phyloP scores from a whole-genome alignment of 768 basidiomycete genomes.

The Crepidotus variabilis region DNA sequence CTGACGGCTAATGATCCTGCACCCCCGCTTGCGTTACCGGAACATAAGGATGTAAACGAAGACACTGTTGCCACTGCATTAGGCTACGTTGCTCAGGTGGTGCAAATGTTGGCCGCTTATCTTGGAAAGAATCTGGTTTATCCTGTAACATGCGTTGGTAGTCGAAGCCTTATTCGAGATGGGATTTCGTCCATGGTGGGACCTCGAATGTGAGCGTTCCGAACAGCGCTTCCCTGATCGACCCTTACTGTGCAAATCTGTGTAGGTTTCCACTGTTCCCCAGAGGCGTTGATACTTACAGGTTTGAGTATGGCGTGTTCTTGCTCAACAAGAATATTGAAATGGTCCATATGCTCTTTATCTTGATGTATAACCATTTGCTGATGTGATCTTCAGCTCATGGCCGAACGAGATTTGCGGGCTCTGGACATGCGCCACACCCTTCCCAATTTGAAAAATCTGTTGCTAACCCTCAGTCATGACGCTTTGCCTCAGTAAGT shows the following conservation, averaged over 20 bases:
- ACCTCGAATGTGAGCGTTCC: constrained; percentile 73
- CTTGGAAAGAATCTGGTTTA: constrained; percentile 76
- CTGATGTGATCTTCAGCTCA: constrained; percentile 56
- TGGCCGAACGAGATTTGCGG: constrained; percentile 85
- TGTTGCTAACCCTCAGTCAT: constrained; percentile 80
- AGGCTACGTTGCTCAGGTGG: constrained; percentile 85
- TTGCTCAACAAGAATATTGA: constrained; percentile 97
- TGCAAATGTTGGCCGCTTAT: constrained; percentile 80
- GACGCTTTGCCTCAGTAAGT: constrained; percentile 55
- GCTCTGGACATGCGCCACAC: constrained; percentile 95
- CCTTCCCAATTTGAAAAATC: constrained; percentile 92
- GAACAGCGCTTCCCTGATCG: neutral
- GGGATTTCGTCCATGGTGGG: constrained; percentile 94
- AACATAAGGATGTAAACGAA: constrained; percentile 75
- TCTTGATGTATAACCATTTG: constrained; percentile 1
- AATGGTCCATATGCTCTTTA: constrained; percentile 49
- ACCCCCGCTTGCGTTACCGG: constrained; percentile 68
- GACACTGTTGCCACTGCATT: constrained; percentile 85
- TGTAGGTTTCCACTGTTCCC: constrained; percentile 92
- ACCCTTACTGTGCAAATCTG: neutral
- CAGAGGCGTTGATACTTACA: constrained; percentile 91
- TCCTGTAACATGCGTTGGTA: constrained; percentile 87
- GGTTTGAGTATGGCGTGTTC: constrained; percentile 97
- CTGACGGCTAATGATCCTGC: constrained; percentile 70
- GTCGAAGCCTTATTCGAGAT: constrained; percentile 87